phyloP scores from a whole-genome alignment of 2,329 filamentous ascomycete species.

The Penicillium sp. region DNA sequence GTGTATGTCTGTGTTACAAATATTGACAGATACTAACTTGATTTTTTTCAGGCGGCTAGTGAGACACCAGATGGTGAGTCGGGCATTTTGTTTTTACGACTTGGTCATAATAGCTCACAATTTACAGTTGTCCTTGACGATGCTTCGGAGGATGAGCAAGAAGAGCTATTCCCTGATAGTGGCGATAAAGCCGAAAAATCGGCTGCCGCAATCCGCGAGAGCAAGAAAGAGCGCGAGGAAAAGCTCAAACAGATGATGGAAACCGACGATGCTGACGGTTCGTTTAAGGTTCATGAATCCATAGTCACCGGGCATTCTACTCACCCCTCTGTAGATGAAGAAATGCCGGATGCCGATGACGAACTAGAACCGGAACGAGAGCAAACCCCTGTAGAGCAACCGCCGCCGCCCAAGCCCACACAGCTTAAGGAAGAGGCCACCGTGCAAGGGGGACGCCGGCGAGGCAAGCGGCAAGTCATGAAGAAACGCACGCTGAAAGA shows the following conservation, averaged over 20 bases:
- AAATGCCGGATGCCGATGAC: conserved; percentile 58
- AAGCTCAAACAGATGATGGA: conserved; percentile 76
- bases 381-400: conserved; percentile 37
- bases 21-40: conserved; percentile 14
- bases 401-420: conserved; percentile 45
- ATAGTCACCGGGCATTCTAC: background rate
- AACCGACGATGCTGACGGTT: conserved; percentile 49
- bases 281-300: background rate
- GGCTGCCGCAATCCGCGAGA: conserved; percentile 43
- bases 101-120: conserved; percentile 26
- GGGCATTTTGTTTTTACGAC: background rate
- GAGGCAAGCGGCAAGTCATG: conserved; percentile 77
- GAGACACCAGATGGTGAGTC: conserved; percentile 52
- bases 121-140: conserved; percentile 51
- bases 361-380: conserved; percentile 31
- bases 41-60: conserved; percentile 30
- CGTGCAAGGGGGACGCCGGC: conserved; percentile 64
- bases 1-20: conserved; percentile 24
- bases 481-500: conserved; percentile 87
- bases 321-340: conserved; percentile 47
- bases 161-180: conserved; percentile 50
- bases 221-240: conserved; percentile 65
- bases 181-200: conserved; percentile 36
- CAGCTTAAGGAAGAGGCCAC: conserved; percentile 54
- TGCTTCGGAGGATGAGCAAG: conserved; percentile 59